A percentile compares a stretch with the other conserved stretches of the same genome.
Conservation (phyloP, 257 asterid species). For the Solanum lycopersicoides region DNA sequence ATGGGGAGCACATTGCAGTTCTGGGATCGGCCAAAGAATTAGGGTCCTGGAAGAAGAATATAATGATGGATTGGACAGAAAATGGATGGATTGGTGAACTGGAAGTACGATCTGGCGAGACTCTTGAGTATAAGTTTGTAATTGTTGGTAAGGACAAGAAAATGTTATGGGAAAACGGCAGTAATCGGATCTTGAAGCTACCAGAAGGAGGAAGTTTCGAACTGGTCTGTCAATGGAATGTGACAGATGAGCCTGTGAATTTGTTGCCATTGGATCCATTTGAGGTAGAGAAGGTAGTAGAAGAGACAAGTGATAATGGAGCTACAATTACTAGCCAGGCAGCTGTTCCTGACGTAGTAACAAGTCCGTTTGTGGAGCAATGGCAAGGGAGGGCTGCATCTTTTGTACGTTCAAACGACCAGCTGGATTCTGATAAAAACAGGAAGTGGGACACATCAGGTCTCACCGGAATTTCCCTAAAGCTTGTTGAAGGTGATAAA, state of each 20-base stretch:
- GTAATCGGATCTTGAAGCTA: constrained; percentile 50
- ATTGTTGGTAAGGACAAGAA: constrained; percentile 47
- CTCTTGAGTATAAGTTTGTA: constrained; percentile 73
- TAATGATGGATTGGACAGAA: constrained; percentile 82
- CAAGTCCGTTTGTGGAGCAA: constrained; percentile 75
- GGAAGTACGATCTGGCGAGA: constrained; percentile 37
- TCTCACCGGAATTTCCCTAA: constrained; percentile 65
- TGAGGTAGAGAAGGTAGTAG: constrained; percentile 17
- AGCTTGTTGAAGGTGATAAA: constrained; percentile 80
- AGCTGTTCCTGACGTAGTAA: constrained; percentile 21
- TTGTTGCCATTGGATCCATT: constrained; percentile 34
- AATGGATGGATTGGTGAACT: constrained; percentile 79
- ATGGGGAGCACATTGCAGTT: constrained; percentile 73
- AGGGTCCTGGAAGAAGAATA: constrained; percentile 81
- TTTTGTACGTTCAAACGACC: constrained; percentile 70
- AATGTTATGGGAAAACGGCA: constrained; percentile 71
- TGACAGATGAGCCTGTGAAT: constrained; percentile 38
- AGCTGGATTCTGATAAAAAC: constrained; percentile 42
- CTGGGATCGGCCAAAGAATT: constrained; percentile 76
- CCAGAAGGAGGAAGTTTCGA: constrained; percentile 56
- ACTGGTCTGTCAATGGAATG: constrained; percentile 67
- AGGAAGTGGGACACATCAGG: constrained; percentile 73
- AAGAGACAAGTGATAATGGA: constrained; percentile 32
- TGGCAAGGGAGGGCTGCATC: constrained; percentile 83
- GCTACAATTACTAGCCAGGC: constrained; percentile 12